Conservation (phyloP, 306 rosid genomes). For the Cucumis hystrix region DNA sequence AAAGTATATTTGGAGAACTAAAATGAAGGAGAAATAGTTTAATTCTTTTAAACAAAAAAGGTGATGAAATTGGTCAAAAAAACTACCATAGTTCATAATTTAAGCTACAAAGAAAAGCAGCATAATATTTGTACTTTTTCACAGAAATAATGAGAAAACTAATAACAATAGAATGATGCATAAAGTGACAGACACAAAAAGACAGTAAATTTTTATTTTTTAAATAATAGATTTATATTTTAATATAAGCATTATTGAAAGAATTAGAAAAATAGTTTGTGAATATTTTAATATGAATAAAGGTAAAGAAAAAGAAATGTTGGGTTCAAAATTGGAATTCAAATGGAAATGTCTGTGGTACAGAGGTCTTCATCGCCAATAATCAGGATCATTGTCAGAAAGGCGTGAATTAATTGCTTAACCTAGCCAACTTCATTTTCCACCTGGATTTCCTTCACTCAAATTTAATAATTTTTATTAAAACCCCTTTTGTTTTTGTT, state of each 20-base stretch:
- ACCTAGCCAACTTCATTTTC: background rate
- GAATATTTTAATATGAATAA: background rate
- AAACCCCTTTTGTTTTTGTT: too few relatives aligned
- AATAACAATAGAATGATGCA: background rate
- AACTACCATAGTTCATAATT: background rate
- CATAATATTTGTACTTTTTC: background rate
- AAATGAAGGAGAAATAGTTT: too few relatives aligned
- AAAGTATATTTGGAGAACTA: too few relatives aligned
- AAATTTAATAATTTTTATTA: too few relatives aligned
- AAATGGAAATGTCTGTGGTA: background rate
- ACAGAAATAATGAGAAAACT: background rate
- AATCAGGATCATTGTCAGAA: background rate
- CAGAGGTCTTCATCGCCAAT: background rate
- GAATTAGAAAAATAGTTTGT: background rate
- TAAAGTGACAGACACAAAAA: background rate
- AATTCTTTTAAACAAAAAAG: too few relatives aligned
- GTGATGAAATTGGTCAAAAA: background rate
- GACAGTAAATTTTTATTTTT: background rate
- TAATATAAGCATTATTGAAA: background rate
- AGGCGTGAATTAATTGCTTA: background rate
- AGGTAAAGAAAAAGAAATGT: background rate
- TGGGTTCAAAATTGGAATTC: background rate
- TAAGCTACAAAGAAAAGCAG: background rate
- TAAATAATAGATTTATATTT: background rate
- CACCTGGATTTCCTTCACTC: background rate